phyloP scores from a whole-genome alignment of 768 basidiomycete genomes.

The Suillus paluster region DNA sequence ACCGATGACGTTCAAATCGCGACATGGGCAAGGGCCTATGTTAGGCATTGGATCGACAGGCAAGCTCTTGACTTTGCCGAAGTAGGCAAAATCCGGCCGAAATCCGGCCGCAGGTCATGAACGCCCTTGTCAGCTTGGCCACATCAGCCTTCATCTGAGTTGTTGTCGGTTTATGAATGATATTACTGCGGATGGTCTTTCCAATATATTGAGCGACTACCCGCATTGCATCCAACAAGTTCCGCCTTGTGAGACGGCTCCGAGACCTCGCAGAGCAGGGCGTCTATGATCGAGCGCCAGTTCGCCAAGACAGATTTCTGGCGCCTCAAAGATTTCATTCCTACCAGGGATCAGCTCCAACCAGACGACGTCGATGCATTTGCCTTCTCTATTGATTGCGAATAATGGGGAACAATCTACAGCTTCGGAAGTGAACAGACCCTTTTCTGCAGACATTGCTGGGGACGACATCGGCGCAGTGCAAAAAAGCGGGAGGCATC shows the following conservation, averaged over 20 bases:
- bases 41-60: conserved; percentile 66
- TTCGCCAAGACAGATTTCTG: conserved; percentile 76
- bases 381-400: conserved; percentile 59
- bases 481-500: conserved; percentile 17
- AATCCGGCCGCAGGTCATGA: conserved; percentile 48
- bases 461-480: conserved; percentile 38
- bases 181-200: conserved; percentile 52
- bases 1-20: conserved; percentile 32
- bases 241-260: conserved; percentile 73
- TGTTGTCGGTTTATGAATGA: conserved; percentile 51
- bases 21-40: conserved; percentile 51
- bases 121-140: conserved; percentile 82
- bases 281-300: conserved; percentile 42
- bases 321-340: conserved; percentile 82
- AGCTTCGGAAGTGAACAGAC: conserved; percentile 61
- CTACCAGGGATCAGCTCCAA: conserved; percentile 53
- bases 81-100: too few relatives aligned
- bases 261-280: conserved; percentile 47
- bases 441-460: conserved; percentile 46
- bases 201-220: conserved; percentile 58
- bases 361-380: conserved; percentile 77
- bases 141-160: conserved; percentile 52
- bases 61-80: conserved; percentile 50
- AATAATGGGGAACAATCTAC: conserved; percentile 63
- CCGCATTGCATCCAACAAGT: conserved; percentile 76